Evolutionary conservation across 2,329 filamentous ascomycete genomes (phyloP), one percentile per base, ranked within the genome.

Genomic region (Pyrenochaeta sp.): DNA sequence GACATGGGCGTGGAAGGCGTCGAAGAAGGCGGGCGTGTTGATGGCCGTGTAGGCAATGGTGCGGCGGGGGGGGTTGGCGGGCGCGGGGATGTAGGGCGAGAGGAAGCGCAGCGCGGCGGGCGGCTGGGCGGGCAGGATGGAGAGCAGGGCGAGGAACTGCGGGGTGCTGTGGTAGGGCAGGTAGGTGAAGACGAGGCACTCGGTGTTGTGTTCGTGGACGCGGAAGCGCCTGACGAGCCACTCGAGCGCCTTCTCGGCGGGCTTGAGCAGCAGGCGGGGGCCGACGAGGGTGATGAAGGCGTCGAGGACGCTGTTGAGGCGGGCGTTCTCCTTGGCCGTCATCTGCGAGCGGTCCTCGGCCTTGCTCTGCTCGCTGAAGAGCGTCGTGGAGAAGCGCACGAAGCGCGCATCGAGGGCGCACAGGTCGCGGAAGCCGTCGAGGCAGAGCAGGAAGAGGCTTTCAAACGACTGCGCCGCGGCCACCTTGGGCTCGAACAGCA

Each of bases 301-400:
- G 60, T 95, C 88, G 42, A 97, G 74, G 43, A 86, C 87, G 35
- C 77, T 78, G 70, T 96, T 84, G 42, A 99, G 77, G 65, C 91
- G 87, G 55, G 83, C 80, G 74, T 96, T 97, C 69, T 97, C 89
- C 48, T 81, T 78, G 20, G 81, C 80, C 11, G 86, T 92, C 82
- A 97, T 87, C 73, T 94, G 87, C 15, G 84, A 87, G 40, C 94
- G 84, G 69, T 99, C 94, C 66, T 96, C 87, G 51, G 83, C 81
- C 69, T 91, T 92, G 74, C 93, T 96, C 75, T 96, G 89, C 61
- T 94, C 89, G 76, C 89, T 95, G 80, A 97, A 99, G 43, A 99
- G 80, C 40, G 85, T 92, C 44, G 81, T 79, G 49, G 83, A 81
- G 67, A 93, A 99, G 23, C 81, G 78, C 10, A 80, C 66, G 63